phyloP scores from a whole-genome alignment of 352 stramenopile genomes.

The Phytophthora sp. region DNA sequence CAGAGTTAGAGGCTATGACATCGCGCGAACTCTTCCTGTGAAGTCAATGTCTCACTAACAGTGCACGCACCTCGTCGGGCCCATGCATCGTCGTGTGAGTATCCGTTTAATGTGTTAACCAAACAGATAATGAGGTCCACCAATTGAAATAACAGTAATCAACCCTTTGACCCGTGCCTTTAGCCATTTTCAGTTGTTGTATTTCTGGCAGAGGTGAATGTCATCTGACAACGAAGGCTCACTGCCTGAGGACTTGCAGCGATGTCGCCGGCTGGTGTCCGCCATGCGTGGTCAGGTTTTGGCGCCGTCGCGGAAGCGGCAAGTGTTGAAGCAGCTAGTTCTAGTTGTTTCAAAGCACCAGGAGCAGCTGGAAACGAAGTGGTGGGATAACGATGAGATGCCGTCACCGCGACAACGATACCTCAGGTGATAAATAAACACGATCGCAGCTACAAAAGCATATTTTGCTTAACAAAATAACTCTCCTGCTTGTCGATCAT shows the following conservation, averaged over 20 bases:
- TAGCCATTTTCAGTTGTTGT: neutral
- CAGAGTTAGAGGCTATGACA: conserved; percentile 24
- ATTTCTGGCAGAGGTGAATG: conserved; percentile 23
- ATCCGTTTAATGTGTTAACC: conserved; percentile 9
- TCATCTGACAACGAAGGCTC: conserved; percentile 1
- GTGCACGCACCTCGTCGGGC: conserved; percentile 9
- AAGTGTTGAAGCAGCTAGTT: conserved; percentile 41
- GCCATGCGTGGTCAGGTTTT: conserved; percentile 56
- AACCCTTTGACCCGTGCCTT: conserved; percentile 4
- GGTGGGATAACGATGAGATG: neutral
- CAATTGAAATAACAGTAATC: conserved; percentile 23
- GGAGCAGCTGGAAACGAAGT: neutral
- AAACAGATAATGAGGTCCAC: conserved; percentile 2
- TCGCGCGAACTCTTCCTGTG: conserved; percentile 40
- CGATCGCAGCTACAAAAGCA: no score
- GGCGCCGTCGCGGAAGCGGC: conserved; percentile 43
- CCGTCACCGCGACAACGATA: conserved; percentile 38
- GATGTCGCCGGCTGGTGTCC: conserved; percentile 56
- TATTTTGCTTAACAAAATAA: no score
- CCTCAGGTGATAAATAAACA: conserved; percentile 30
- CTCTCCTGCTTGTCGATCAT: no score
- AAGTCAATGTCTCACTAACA: conserved; percentile 1
- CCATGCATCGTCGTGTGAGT: conserved; percentile 1
- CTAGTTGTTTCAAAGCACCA: conserved; percentile 4
- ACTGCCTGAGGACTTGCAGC: conserved; percentile 47